Base-by-base conservation (phyloP, 2,329 filamentous ascomycete species). In the Hymenoscyphus repandus region DNA sequence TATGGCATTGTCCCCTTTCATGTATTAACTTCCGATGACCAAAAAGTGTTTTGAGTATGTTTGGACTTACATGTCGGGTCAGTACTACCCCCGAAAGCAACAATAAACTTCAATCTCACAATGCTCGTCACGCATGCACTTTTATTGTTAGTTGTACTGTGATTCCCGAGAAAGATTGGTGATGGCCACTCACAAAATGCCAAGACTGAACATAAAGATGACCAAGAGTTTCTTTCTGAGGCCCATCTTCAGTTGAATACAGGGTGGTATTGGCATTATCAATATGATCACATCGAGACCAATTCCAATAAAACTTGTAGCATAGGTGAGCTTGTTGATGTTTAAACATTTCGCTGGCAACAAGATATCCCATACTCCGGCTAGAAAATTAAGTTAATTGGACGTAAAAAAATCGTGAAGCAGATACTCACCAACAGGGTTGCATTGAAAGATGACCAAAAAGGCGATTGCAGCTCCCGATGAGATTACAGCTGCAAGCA, bases 191-290 rank as follows among this genome's bases (percentile, higher is more conserved):
- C 80, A 82, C 61, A 87, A 85, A 38, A 79, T 74, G 55, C 83
- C 83, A 50, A 85, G 79, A 57, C 79, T 78, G 63, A 88, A 88
- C 1, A 83, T 85, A 42, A 85, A 68, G 42, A 85, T 72, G 13
- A 87, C 65, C 33, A 85, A 84, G n/a, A 80, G 72, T 66, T 86
- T 87, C 60, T 86, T 83, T 56, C 82, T 84, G 52, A 65, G 72
- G 1, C 81, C 81, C 22, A 87, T 68, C 30, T 78, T 76, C 73
- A 87, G 79, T 39, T 73, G 72, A 1, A 80, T 77, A 48, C 86
- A 66, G 38, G 84, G 78, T 2, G 82, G 82, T 68, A 86, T 80
- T 0, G 82, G 83, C 7, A 86, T 69, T 45, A 85, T 77, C 11
- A 87, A 69, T 31, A 87, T 79, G 32, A 79, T 76, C 30, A 86